phyloP scores from a whole-genome alignment of 306 rosid genomes.

The Gastrolobium bilobum region DNA sequence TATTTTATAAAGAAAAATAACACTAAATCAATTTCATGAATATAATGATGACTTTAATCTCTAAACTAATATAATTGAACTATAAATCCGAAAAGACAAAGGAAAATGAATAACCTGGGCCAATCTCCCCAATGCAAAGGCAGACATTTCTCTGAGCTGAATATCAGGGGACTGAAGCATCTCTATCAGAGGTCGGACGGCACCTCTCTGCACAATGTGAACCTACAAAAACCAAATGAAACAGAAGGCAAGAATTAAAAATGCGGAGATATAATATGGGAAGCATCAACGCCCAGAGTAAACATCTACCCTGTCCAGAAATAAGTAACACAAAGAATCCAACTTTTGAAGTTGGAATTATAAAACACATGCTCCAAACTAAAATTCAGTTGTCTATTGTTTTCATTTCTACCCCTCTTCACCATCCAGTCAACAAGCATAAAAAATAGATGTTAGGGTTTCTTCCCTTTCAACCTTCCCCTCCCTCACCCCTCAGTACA shows the following conservation, averaged over 20 bases:
- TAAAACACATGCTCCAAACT: constrained; percentile 17
- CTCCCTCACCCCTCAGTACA: constrained; percentile 1
- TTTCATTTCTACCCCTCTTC: not conserved
- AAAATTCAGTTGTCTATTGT: constrained; percentile 5
- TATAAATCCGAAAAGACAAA: not conserved
- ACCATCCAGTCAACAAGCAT: constrained; percentile 32
- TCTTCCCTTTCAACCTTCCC: not conserved
- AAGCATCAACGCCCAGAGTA: constrained; percentile 25
- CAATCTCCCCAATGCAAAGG: constrained; percentile 94
- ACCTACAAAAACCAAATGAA: constrained; percentile 61
- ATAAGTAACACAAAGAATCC: not conserved
- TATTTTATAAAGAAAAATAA: not conserved
- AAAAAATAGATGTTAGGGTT: not conserved
- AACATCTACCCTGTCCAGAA: constrained; percentile 6
- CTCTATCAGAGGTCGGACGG: constrained; percentile 88
- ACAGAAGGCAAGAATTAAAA: not conserved
- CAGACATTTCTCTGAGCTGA: constrained; percentile 89
- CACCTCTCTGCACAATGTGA: constrained; percentile 96
- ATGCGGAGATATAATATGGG: not conserved
- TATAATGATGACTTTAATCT: not conserved
- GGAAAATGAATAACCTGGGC: constrained; percentile 78
- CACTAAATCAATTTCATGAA: constrained; percentile 6
- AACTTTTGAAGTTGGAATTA: constrained; percentile 15
- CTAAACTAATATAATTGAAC: constrained; percentile 15
- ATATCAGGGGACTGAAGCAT: constrained; percentile 93